Base-by-base conservation (phyloP, 345 rosid species). In the Punica granatum region DNA sequence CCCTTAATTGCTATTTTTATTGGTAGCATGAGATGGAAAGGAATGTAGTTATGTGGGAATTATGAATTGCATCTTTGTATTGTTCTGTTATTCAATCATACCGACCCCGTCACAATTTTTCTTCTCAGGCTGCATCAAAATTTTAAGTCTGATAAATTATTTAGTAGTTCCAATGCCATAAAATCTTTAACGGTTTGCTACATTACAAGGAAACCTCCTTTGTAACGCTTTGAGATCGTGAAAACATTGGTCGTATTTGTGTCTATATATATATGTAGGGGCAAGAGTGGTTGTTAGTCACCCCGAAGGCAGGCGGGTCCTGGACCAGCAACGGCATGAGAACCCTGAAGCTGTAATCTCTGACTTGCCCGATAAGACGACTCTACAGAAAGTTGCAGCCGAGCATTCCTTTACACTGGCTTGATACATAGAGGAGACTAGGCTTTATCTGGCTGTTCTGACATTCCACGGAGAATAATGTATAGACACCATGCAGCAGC, bases 281-380 rank as follows among this genome's bases (percentile, higher is more conserved):
- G 95, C 95, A 60, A 83, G 91, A 75, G 68, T 90, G 34, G 85
- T 90, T 6, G 82, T 89, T 54, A 86, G 97, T 77, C 96, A 93
- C 64, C 91, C 89, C 28, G 88, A 75, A 75, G 98, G 97, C 53
- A 85, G 90, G 69, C 75, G 83, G 73, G 80, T 65, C 36, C 74
- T 93, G 69, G 77, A 81, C 81, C 81, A 79, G 80, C 92, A 89
- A 77, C 69, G 77, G 48, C 72, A 83, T 63, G 85, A 86, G 77
- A 80, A 81, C 56, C 79, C 86, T 1, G 92, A 89, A 60, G 82
- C 82, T 43, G 74, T 94, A 4, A 72, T 86, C 16, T 85, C 96
- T 33, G 81, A 89, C 64, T 85, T 93, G 80, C 96, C 98, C 21
- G 97, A 90, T 73, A 79, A 80, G 23, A 69, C 51, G 60, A 73